Evolutionary conservation across 768 basidiomycete species (phyloP).

Genomic region (Auriscalpium orientale): DNA sequence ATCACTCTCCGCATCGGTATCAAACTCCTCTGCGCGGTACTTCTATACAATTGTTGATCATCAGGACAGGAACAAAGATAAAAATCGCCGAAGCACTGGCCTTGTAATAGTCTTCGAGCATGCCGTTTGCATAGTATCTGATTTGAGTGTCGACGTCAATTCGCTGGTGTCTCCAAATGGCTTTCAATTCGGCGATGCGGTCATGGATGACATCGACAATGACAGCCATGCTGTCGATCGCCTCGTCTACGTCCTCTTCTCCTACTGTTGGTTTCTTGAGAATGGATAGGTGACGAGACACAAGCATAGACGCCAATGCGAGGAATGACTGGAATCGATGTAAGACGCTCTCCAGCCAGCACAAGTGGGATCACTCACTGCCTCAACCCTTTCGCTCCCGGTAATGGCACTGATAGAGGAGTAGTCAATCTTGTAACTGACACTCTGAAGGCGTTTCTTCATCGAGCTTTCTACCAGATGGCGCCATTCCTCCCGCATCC

Average conservation of each 20-base stretch:
- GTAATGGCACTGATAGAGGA: conserved; percentile 4
- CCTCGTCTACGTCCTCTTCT: conserved; percentile 1
- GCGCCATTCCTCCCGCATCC: conserved; percentile 6
- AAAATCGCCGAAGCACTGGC: not conserved
- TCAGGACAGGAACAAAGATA: not conserved
- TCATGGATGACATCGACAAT: not conserved
- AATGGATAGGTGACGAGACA: conserved; percentile 6
- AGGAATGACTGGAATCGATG: not conserved
- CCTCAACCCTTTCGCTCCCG: conserved; percentile 6
- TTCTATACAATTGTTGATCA: not conserved
- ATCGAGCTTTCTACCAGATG: not conserved
- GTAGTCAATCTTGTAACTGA: conserved; percentile 8
- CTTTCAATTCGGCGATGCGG: conserved; percentile 3
- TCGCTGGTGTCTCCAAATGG: conserved; percentile 10
- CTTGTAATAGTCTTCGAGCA: conserved; percentile 10
- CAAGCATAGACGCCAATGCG: not conserved
- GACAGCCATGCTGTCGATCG: not conserved
- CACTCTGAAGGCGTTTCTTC: conserved; percentile 4
- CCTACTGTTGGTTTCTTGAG: conserved; percentile 1
- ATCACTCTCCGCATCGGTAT: not conserved
- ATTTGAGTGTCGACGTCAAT: conserved; percentile 8
- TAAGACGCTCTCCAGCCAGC: no score
- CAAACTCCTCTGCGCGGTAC: conserved; percentile 5
- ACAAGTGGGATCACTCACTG: not conserved
- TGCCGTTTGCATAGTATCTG: conserved; percentile 9